Conservation (phyloP, 2,329 filamentous ascomycete species). For the Aspergillus eucalypticola region DNA sequence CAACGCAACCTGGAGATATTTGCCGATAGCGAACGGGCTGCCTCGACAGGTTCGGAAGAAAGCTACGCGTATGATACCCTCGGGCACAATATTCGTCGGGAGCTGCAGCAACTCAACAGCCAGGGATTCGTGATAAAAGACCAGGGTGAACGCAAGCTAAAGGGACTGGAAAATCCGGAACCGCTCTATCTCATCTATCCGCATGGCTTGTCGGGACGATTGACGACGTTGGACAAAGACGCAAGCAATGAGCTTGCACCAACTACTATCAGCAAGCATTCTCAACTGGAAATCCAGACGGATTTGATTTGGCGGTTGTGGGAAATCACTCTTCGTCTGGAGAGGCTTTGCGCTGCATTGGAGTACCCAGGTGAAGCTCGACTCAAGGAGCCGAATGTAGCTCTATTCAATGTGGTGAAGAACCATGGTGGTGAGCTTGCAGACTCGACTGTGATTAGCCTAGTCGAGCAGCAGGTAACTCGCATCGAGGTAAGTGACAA, state of each 20-base stretch:
- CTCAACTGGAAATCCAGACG: conserved; percentile 74
- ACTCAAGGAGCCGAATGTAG: conserved; percentile 78
- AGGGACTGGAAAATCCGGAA: conserved; percentile 96
- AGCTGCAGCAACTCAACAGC: conserved; percentile 80
- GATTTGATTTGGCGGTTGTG: conserved; percentile 87
- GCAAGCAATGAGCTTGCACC: conserved; percentile 46
- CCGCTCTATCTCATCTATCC: conserved; percentile 95
- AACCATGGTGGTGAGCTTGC: conserved; percentile 78
- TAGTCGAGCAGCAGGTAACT: conserved; percentile 92
- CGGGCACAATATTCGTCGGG: conserved; percentile 77
- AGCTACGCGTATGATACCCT: conserved; percentile 73
- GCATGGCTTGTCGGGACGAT: conserved; percentile 76
- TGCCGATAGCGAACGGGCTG: conserved; percentile 75
- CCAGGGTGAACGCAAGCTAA: conserved; percentile 90
- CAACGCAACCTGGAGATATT: conserved; percentile 87
- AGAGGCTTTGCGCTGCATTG: conserved; percentile 89
- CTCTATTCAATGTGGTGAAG: conserved; percentile 74
- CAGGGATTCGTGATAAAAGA: conserved; percentile 98
- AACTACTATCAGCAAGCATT: conserved; percentile 63
- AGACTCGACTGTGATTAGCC: conserved; percentile 81
- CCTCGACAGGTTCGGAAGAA: conserved; percentile 70
- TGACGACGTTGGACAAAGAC: conserved; percentile 49
- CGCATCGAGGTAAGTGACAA: conserved; percentile 80
- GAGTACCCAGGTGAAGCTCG: conserved; percentile 66
- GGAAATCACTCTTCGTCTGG: conserved; percentile 82